Base-by-base conservation (phyloP, 495 filamentous ascomycete species). In the Penicillium coprophilum region DNA sequence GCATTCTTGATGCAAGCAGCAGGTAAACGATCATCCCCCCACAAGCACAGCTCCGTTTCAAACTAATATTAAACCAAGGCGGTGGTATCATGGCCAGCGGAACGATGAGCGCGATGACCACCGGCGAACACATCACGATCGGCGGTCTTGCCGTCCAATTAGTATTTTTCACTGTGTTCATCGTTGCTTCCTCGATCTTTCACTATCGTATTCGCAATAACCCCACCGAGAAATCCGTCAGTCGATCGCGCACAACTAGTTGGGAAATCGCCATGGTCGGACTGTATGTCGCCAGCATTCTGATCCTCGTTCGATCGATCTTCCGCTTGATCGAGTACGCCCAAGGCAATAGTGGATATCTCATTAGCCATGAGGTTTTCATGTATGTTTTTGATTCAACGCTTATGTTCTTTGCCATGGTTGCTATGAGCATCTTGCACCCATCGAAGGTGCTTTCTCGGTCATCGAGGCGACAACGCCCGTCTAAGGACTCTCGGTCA, bases 321-420 rank as follows among this genome's bases (percentile, higher is more conserved):
- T 87, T 83, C 63, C 76, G 87, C 31, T 65, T 85, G 30, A 61
- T 86, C 10, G 87, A 90, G 68, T 89, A 82, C 54, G 38, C 74
- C 0, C 71, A 82, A 68, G 85, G 85, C 0, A 62, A 77, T 28
- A 59, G 69, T 7, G 83, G 84, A 0, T 73, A 68, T 52, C 32
- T 80, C 17, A 58, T 86, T 28, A 61, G 52, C n/a, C 74, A 82
- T 44, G 86, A 88, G 68, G 74, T 73, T 56, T 80, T 78, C 53
- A 50, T 87, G 46, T 88, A 87, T 64, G 60, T 86, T 6, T 87
- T 87, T 60, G 86, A 89, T 61, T 65, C 77, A n/a, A 34, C 70
- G 21, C 60, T 83, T 32, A 88, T 89, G 85, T 56, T 81, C 24
- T 13, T 63, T 0, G 78, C 78, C 19, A 79, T 82, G 68, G 56